phyloP scores from a whole-genome alignment of 352 stramenopile genomes.

The Phytophthora kernoviae region DNA sequence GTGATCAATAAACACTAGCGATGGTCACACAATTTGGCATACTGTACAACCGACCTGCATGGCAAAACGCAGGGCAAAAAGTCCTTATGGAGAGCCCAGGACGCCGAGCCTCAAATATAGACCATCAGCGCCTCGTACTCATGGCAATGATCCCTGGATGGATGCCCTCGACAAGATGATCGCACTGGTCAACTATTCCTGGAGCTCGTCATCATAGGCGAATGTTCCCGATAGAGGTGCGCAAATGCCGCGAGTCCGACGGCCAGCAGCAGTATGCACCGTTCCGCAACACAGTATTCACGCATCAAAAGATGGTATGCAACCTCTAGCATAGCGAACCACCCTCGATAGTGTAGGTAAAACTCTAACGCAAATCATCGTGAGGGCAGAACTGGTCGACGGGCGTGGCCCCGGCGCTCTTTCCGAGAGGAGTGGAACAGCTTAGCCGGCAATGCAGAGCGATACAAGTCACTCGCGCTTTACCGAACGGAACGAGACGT shows the following conservation, averaged over 20 bases:
- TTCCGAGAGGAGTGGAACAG: conserved; percentile 50
- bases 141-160: too few species aligned
- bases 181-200: conserved; percentile 11
- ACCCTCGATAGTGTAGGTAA: background rate
- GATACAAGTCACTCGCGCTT: conserved; percentile 19
- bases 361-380: background rate
- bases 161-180: too few species aligned
- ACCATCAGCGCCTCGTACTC: too few species aligned
- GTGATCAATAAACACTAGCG: too few species aligned
- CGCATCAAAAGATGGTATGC: conserved; percentile 23
- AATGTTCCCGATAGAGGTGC: conserved; percentile 49
- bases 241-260: conserved; percentile 39
- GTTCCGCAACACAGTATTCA: conserved; percentile 58
- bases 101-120: too few species aligned
- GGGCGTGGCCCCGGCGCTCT: conserved; percentile 41
- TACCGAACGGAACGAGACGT: conserved; percentile 55
- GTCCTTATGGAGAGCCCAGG: too few species aligned
- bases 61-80: too few species aligned
- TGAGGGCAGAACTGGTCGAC: conserved; percentile 15
- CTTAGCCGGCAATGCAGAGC: conserved; percentile 34
- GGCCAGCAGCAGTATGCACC: conserved; percentile 52
- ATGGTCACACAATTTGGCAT: too few species aligned
- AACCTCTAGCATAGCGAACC: background rate
- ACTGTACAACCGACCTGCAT: too few species aligned
- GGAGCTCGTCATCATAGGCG: background rate